Conservation (phyloP, 2,329 filamentous ascomycete genomes). For the Blastomyces emzantsi region DNA sequence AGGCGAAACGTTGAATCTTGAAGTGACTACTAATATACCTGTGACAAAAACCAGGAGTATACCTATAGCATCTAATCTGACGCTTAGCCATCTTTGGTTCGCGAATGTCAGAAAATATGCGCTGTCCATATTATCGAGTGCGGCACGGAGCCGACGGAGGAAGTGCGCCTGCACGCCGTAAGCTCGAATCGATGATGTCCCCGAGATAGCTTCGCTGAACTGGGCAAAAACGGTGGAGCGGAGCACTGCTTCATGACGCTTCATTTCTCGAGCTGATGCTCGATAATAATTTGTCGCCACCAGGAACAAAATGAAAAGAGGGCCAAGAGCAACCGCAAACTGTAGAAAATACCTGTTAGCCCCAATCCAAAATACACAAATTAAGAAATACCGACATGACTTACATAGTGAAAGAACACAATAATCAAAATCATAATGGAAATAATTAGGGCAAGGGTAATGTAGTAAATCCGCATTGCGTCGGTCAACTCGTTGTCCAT, state of each 20-base stretch:
- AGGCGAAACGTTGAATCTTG: constrained; percentile 73
- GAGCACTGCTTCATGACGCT: constrained; percentile 84
- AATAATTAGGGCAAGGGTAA: constrained; percentile 73
- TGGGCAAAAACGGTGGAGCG: constrained; percentile 82
- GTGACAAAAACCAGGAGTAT: constrained; percentile 78
- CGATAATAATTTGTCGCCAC: constrained; percentile 82
- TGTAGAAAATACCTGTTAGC: constrained; percentile 13
- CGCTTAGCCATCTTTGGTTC: constrained; percentile 87
- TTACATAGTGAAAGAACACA: constrained; percentile 75
- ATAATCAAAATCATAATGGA: constrained; percentile 86
- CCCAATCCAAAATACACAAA: constrained; percentile 8
- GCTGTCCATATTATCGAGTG: constrained; percentile 85
- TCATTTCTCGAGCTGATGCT: constrained; percentile 83
- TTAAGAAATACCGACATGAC: constrained; percentile 13
- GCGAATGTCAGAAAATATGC: constrained; percentile 94
- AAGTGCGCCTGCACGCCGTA: constrained; percentile 78
- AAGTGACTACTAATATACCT: constrained; percentile 85
- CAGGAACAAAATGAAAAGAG: constrained; percentile 67
- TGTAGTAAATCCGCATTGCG: constrained; percentile 83
- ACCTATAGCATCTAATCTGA: constrained; percentile 76
- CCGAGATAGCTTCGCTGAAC: constrained; percentile 76
- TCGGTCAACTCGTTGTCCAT: constrained; percentile 93
- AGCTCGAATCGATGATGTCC: constrained; percentile 72
- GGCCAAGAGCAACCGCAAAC: constrained; percentile 61
- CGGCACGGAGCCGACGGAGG: constrained; percentile 54